Evolutionary conservation across 768 basidiomycete genomes (phyloP).

Genomic region (Cystofilobasidium capitatum): DNA sequence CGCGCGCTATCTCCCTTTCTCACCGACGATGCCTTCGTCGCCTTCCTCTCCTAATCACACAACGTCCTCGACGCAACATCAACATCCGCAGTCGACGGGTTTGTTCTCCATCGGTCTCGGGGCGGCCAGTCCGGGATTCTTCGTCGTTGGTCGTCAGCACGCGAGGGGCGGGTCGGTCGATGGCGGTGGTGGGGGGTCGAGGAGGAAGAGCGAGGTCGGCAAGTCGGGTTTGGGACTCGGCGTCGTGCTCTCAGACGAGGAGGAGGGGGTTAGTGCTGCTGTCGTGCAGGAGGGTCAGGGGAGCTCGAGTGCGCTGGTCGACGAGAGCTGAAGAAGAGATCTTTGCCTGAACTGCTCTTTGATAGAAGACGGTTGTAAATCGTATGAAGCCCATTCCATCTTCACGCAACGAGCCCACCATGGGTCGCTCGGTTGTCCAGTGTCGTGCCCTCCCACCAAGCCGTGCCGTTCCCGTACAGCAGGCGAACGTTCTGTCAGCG

Average conservation of each 20-base stretch:
- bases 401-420: constrained; percentile 59
- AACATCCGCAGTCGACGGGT: constrained; percentile 23
- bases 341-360: too few relatives aligned
- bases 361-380: too few relatives aligned
- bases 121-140: constrained; percentile 39
- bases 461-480: constrained; percentile 37
- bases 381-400: too few relatives aligned
- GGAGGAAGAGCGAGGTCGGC: neutral
- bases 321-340: too few relatives aligned
- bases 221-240: neutral
- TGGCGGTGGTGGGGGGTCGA: neutral
- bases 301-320: neutral
- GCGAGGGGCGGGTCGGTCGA: neutral
- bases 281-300: too few relatives aligned
- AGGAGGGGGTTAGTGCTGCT: neutral
- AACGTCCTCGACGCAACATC: neutral
- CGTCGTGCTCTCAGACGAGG: neutral
- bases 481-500: neutral
- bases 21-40: neutral
- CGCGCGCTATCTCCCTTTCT: neutral
- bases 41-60: constrained; percentile 8
- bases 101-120: constrained; percentile 39
- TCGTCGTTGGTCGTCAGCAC: constrained; percentile 24
- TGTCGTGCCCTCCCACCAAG: constrained; percentile 51
- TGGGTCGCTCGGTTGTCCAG: constrained; percentile 58